Conservation (phyloP, 768 basidiomycete genomes). For the Pholiota conissans region DNA sequence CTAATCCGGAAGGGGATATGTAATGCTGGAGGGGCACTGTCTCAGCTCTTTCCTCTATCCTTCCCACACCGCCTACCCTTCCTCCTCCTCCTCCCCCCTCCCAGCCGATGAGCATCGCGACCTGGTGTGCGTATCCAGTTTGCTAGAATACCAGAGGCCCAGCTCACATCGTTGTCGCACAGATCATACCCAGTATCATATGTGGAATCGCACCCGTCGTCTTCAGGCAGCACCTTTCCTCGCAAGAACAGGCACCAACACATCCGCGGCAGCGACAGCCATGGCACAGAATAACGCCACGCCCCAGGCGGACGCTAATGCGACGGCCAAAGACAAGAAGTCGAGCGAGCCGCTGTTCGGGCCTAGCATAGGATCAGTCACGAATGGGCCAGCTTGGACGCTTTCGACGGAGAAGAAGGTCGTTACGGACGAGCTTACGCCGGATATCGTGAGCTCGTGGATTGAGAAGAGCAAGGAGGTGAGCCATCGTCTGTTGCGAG, state of each 20-base stretch:
- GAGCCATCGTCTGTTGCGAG: constrained; percentile 17
- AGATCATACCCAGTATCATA: constrained; percentile 51
- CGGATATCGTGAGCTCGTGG: constrained; percentile 82
- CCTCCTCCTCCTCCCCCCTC: neutral
- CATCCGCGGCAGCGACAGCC: constrained; percentile 46
- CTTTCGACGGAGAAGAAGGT: constrained; percentile 60
- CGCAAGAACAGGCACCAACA: constrained; percentile 48
- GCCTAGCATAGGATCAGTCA: constrained; percentile 82
- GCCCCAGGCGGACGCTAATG: constrained; percentile 19
- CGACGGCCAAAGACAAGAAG: constrained; percentile 42
- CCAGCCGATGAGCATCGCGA: constrained; percentile 30
- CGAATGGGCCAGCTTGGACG: constrained; percentile 72
- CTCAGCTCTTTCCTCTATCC: neutral
- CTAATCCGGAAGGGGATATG: constrained; percentile 12
- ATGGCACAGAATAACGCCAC: constrained; percentile 40
- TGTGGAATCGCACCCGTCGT: constrained; percentile 60
- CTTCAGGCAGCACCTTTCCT: constrained; percentile 51
- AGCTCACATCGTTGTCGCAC: neutral
- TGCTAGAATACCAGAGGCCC: neutral
- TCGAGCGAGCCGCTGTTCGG: constrained; percentile 86
- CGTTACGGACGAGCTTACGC: constrained; percentile 70
- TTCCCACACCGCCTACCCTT: constrained; percentile 11
- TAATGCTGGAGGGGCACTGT: constrained; percentile 2
- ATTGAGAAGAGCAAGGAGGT: constrained; percentile 88
- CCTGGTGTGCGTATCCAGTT: constrained; percentile 35